Evolutionary conservation across 495 filamentous ascomycete species (phyloP), one percentile per base, ranked within the genome.

Genomic region (Polyplosphaeria fusca): DNA sequence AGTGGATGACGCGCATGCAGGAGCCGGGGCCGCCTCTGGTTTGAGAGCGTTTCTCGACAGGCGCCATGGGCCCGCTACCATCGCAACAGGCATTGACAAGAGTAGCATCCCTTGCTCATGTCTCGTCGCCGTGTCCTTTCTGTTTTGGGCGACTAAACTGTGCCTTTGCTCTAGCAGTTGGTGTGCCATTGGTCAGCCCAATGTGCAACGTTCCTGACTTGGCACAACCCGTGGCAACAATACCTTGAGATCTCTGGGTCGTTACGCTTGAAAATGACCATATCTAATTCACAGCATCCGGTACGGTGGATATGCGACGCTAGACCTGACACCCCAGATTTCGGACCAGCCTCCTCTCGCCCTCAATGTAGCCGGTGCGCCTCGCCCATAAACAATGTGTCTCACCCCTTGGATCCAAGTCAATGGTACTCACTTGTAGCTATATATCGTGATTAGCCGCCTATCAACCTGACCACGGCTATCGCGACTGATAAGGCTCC

Each of bases 31-130:
- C 52, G 47, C 59, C 45, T 47, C 51, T 46, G 27, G 59, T 57
- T 62, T 62, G 45, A 55, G 49, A 49, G 19, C 47, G 52, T 62
- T 56, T 46, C 59, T 62, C 59, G 46, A 62, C 52, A 56, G 47
- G 24, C 41, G 59, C 52, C 52, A 51, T 52, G 11, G 39, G 39
- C 9, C 20, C 9, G 9, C 13, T 23, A 23, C 13, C 38, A 12
- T 12, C 14, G 16, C n/a, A 26, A 44, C 44, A 55, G 47, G 30
- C 43, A 46, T 30, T 46, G 51, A 52, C 45, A 57, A 49, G 47
- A 51, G 27, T 1, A 14, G 26, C 47, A 51, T 57, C 59, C 59
- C 59, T 55, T 62, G 59, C 52, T 52, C 24, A 26, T 23, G 1
- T 51, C 40, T 52, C 32, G 19, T 56, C 58, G 42, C 43, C 52